Conservation (phyloP, 2,329 filamentous ascomycete species). For the Oidium heveae region DNA sequence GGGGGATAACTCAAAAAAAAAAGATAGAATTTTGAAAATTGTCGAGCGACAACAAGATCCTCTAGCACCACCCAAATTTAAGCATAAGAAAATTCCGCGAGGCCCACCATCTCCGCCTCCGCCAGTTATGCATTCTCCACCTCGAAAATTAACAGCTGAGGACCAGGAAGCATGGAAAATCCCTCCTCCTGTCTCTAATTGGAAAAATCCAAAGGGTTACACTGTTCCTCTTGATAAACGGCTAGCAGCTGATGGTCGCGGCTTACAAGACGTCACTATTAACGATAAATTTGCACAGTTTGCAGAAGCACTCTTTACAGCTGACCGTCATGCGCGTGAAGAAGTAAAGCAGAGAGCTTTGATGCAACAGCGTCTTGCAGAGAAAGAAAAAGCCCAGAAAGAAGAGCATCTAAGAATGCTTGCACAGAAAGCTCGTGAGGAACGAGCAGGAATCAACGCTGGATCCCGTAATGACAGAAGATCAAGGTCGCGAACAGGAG, state of each 20-base stretch:
- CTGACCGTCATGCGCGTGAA: slow-evolving; percentile 81
- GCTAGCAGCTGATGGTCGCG: slow-evolving; percentile 75
- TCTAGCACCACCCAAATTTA: slow-evolving; percentile 94
- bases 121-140: slow-evolving; percentile 84
- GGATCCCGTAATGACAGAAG: slow-evolving; percentile 18
- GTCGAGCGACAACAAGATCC: slow-evolving; percentile 83
- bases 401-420: slow-evolving; percentile 74
- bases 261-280: slow-evolving; percentile 79
- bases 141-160: slow-evolving; percentile 81
- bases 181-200: slow-evolving; percentile 76
- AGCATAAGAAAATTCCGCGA: slow-evolving; percentile 92
- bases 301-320: slow-evolving; percentile 79
- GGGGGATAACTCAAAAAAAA: slow-evolving; percentile 65
- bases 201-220: slow-evolving; percentile 98
- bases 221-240: slow-evolving; percentile 91
- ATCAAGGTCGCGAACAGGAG: slow-evolving; percentile 19
- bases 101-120: slow-evolving; percentile 82
- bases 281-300: slow-evolving; percentile 98
- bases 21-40: slow-evolving; percentile 95
- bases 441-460: slow-evolving; percentile 31
- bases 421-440: slow-evolving; percentile 77
- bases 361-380: slow-evolving; percentile 89
- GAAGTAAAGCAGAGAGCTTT: slow-evolving; percentile 77
- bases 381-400: slow-evolving; percentile 88
- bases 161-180: slow-evolving; percentile 95